Conservation (phyloP, 306 rosid genomes). For the Phaseolus lunatus region DNA sequence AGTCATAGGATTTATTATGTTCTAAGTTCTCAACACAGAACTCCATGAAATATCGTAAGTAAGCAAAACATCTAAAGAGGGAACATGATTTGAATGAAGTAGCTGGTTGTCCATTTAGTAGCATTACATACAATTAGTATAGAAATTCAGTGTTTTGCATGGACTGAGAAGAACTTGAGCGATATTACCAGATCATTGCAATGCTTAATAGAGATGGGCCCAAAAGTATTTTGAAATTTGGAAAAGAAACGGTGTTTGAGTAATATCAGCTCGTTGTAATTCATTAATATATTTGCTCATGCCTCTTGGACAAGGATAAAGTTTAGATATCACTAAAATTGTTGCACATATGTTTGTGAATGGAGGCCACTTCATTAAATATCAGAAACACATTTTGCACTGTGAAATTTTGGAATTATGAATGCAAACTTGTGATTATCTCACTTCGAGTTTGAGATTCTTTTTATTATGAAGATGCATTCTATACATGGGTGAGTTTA, state of each 20-base stretch:
- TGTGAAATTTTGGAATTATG: neutral
- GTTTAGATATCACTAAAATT: constrained; percentile 6
- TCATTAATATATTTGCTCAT: neutral
- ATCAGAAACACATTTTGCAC: constrained; percentile 2
- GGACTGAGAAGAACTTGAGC: neutral
- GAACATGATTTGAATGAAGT: neutral
- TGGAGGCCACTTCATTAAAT: constrained; percentile 21
- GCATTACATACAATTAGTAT: neutral
- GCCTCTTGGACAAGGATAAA: neutral
- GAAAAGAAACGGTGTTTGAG: neutral
- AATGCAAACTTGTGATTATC: constrained; percentile 23
- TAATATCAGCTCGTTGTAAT: neutral
- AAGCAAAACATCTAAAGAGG: neutral
- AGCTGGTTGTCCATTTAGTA: neutral
- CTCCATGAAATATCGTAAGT: neutral
- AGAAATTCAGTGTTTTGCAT: neutral
- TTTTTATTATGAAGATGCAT: neutral
- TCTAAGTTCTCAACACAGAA: neutral
- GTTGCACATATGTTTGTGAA: constrained; percentile 6
- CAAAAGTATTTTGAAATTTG: neutral
- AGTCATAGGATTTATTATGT: neutral
- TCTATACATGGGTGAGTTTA: neutral
- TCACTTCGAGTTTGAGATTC: neutral
- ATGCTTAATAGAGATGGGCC: neutral
- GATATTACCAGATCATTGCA: neutral